phyloP scores from a whole-genome alignment of 805 yeast species.

The Saccharomyces kudriavzevii region DNA sequence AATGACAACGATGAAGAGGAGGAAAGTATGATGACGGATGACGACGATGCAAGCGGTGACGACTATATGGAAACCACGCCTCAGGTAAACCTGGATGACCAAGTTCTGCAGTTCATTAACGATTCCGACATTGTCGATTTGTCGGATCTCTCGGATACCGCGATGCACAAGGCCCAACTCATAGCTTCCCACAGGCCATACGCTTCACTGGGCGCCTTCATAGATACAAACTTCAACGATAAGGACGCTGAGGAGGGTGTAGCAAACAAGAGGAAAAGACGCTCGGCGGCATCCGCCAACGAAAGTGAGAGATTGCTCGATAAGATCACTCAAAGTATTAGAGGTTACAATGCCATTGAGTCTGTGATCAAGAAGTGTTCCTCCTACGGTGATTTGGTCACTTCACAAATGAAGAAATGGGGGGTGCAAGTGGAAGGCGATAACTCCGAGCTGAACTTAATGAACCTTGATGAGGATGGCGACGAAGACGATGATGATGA shows the following conservation, averaged over 20 bases:
- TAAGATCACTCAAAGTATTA: slow-evolving; percentile 57
- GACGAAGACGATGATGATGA: slow-evolving; percentile 17
- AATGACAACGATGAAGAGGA: slow-evolving; percentile 16
- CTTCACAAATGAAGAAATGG: slow-evolving; percentile 73
- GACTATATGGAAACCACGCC: slow-evolving; percentile 23
- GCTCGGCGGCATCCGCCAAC: slow-evolving; percentile 38
- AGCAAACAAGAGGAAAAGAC: slow-evolving; percentile 32
- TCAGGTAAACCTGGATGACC: slow-evolving; percentile 44
- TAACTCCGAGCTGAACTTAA: slow-evolving; percentile 21
- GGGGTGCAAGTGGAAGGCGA: slow-evolving; percentile 69
- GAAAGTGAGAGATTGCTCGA: slow-evolving; percentile 71
- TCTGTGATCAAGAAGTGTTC: slow-evolving; percentile 81
- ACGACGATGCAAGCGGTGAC: slow-evolving; percentile 33
- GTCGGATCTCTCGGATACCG: slow-evolving; percentile 68
- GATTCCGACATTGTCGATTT: slow-evolving; percentile 67
- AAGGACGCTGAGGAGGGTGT: slow-evolving; percentile 17
- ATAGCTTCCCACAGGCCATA: slow-evolving; percentile 70
- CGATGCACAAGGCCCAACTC: slow-evolving; percentile 54
- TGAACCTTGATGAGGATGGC: slow-evolving; percentile 28
- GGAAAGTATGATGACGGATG: slow-evolving; percentile 18
- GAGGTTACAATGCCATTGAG: slow-evolving; percentile 91
- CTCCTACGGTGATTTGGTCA: slow-evolving; percentile 61
- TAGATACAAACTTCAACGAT: slow-evolving; percentile 43
- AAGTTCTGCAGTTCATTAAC: slow-evolving; percentile 71
- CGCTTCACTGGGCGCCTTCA: slow-evolving; percentile 47